Evolutionary conservation across 2,329 filamentous ascomycete genomes (phyloP).

Genomic region (Colletotrichum sp.): DNA sequence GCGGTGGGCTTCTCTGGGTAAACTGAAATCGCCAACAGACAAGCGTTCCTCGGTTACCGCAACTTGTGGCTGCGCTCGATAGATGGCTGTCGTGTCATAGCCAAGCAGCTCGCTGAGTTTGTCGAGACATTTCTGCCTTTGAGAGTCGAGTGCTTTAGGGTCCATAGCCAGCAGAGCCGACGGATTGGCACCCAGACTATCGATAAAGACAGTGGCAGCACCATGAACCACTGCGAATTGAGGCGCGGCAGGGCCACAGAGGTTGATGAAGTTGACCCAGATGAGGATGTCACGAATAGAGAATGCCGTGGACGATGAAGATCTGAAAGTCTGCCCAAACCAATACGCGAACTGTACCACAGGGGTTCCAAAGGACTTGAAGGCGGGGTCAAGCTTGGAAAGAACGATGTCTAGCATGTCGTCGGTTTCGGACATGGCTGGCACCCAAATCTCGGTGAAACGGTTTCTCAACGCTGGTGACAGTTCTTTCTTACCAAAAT

Average conservation of each 20-base stretch:
- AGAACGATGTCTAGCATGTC: constrained; percentile 88
- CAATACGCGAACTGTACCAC: constrained; percentile 91
- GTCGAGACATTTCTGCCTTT: constrained; percentile 75
- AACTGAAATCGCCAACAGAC: constrained; percentile 76
- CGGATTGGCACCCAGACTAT: constrained; percentile 93
- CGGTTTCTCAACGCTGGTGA: constrained; percentile 94
- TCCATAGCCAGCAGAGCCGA: constrained; percentile 82
- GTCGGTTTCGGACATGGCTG: constrained; percentile 80
- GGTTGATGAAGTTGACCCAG: constrained; percentile 93
- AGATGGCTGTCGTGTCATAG: constrained; percentile 67
- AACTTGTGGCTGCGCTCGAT: constrained; percentile 68
- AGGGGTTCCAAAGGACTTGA: constrained; percentile 63
- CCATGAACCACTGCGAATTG: constrained; percentile 72
- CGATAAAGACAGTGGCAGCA: constrained; percentile 93
- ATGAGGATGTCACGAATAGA: constrained; percentile 92
- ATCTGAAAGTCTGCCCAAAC: constrained; percentile 86
- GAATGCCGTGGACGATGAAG: constrained; percentile 75
- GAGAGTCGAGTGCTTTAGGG: constrained; percentile 69
- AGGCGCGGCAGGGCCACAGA: constrained; percentile 53
- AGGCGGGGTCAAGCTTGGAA: constrained; percentile 69
- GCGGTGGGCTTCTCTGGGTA: constrained; percentile 57
- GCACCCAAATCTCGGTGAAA: constrained; percentile 99
- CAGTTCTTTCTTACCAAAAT: constrained; percentile 97
- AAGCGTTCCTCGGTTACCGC: constrained; percentile 57
- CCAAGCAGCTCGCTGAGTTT: constrained; percentile 73